Evolutionary conservation across 2,329 filamentous ascomycete species (phyloP), one percentile per base, ranked within the genome.

Genomic region (Lachnellula arida): DNA sequence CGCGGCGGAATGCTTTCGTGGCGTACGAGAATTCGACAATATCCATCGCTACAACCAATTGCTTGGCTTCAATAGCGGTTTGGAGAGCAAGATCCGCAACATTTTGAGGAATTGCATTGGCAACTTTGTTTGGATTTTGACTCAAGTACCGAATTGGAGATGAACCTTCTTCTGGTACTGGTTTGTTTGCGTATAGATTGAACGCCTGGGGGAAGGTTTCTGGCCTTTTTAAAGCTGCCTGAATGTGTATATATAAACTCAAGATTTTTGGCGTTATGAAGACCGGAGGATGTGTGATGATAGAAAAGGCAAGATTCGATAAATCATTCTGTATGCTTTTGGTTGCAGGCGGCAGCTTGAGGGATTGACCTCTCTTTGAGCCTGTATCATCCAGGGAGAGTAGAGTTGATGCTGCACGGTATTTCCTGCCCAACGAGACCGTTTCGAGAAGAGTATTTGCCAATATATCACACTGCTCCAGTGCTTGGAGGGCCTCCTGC

Each of bases 111-210:
- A 97, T 82, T 11, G 91, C 91, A 67, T 85, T 86, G 54, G 84
- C 79, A 46, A 86, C 78, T 46, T 81, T 79, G 60, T 87, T 85
- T 15, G 91, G 87, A 43, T 88, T 89, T 43, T 82, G 82, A 49
- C 77, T 70, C 42, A 75, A 76, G 67, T 85, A 90, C 60, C 74
- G 74, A 51, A 89, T 75, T 8, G 80, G 80, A 15, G 79, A 80
- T 17, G 81, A 78, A 50, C 78, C 78, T 65, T 83, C 76, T 50
- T 79, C 74, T 2, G 91, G 88, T 60, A 85, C 76, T 9, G 89
- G 87, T 72, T 97, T 99, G 64, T 83, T 82, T 49, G 90, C 89
- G 70, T 93, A 97, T 52, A 97, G 79, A 54, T 85, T 76, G 67
- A 99, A 87, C 43, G 91, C 83, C 57, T 86, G 81, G 6, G 93